Evolutionary conservation across 2,329 filamentous ascomycete genomes (phyloP), one percentile per base, ranked within the genome.

Genomic region (Aspergillus amoenus): DNA sequence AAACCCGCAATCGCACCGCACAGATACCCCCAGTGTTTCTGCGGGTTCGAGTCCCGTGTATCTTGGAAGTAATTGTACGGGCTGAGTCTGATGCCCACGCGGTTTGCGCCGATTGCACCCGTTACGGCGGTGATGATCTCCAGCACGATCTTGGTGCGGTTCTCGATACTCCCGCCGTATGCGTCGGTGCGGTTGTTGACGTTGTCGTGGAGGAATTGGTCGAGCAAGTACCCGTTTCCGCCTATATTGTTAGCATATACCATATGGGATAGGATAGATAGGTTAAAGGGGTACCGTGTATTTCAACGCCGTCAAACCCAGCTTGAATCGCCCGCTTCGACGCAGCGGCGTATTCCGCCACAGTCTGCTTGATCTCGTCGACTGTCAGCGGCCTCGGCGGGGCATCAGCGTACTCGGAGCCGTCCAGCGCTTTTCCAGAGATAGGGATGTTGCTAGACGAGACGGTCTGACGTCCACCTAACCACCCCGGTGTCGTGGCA

Each of bases 211-310:
- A 88, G 75, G 70, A 91, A 91, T 63, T 88, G 81, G 56, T 82
- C 81, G 8, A 88, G 70, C 2, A 91, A 77, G 66, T 90, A 91
- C 3, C 87, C 86, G 64, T 89, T 87, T 1, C 85, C 85, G 12
- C 69, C 81, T 86, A 82, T 18, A 79, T 72, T 87, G 12, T 42
- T 27, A 41, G 37, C 13, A 37, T 18, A 11, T 12, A 21, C 24
- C 24, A 11, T 22, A 37, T 30, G 15, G 32, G 21, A 21, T 21
- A 21, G 21, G 21, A 21, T 21, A 21, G 21, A 21, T 21, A 21
- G 21, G 21, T 21, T 21, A 21, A 21, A 41, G 21, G 12, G 49
- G 59, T 70, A 56, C 70, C 76, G 52, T 81, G 78, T 21, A 81
- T 67, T 56, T 81, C 79, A 0, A 81, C 74, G 1, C 76, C 78